A percentile compares a stretch with the other conserved stretches of the same genome.
phyloP scores from a whole-genome alignment of 2,329 filamentous ascomycete species.

The Arthroderma uncinatum region DNA sequence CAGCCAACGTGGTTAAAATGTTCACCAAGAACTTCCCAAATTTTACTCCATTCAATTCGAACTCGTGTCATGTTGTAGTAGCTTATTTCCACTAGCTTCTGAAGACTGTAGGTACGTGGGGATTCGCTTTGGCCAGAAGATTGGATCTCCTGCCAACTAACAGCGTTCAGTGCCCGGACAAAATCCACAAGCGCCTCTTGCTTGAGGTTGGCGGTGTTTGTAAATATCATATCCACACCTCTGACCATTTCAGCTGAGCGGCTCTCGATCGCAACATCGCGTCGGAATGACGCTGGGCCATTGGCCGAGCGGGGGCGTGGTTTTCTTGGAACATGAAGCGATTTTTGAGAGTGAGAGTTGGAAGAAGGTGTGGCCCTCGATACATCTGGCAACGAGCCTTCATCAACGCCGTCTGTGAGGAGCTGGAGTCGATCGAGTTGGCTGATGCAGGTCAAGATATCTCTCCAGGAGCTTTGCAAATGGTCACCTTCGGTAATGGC shows the following conservation, averaged over 20 bases:
- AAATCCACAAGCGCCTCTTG: constrained; percentile 95
- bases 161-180: constrained; percentile 79
- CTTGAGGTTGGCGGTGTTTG: constrained; percentile 83
- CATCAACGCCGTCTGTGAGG: constrained; percentile 88
- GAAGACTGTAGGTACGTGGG: constrained; percentile 89
- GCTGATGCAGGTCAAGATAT: constrained; percentile 87
- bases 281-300: constrained; percentile 48
- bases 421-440: constrained; percentile 92
- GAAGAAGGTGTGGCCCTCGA: constrained; percentile 62
- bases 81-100: constrained; percentile 96
- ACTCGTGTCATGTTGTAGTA: constrained; percentile 99
- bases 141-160: constrained; percentile 98
- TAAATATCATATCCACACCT: constrained; percentile 90
- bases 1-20: constrained; percentile 98
- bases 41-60: constrained; percentile 94
- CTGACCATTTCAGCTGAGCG: constrained; percentile 88
- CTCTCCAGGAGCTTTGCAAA: constrained; percentile 83
- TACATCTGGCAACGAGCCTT: constrained; percentile 83
- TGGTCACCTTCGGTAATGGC: constrained; percentile 87
- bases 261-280: constrained; percentile 81
- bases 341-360: constrained; percentile 51
- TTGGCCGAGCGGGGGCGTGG: constrained; percentile 38
- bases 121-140: constrained; percentile 93
- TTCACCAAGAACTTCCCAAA: constrained; percentile 94
- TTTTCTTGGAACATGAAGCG: constrained; percentile 47